These are phyloP conservation scores for Chaetomium cochliodes DNA, from an alignment of 495 filamentous ascomycete genomes.

Conservation along the genomic window DNA sequence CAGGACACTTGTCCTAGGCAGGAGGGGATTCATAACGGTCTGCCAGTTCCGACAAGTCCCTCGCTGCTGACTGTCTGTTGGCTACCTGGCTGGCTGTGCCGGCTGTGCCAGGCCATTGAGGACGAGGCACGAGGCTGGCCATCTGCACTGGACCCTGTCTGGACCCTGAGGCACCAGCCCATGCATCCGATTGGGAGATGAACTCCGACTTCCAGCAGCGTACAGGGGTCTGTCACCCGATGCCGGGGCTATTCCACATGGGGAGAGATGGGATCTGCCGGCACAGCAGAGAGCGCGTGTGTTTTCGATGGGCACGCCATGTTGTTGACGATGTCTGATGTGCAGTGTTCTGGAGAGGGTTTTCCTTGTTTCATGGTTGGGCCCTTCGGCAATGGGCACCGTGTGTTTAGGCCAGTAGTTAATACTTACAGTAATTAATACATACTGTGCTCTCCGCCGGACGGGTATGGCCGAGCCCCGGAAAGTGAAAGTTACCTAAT, in stretches of 20 bases:
- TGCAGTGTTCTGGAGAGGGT: background rate
- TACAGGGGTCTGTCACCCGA: background rate
- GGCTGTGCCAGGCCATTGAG: background rate
- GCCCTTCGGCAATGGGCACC: background rate
- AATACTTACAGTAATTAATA: too few species aligned
- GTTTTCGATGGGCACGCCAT: background rate
- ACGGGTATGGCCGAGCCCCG: slow-evolving; percentile 1
- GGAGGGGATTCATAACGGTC: background rate
- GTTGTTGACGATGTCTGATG: background rate
- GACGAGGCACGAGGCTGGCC: background rate
- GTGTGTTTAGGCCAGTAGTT: background rate
- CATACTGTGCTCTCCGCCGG: background rate
- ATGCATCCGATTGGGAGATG: slow-evolving; percentile 2
- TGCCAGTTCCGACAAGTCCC: background rate
- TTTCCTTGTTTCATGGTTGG: background rate
- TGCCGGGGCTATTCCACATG: background rate
- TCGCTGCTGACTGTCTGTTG: background rate
- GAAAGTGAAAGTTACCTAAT: too few species aligned
- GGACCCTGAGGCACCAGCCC: background rate
- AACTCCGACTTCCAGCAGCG: background rate
- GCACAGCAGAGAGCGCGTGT: background rate
- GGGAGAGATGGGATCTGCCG: background rate
- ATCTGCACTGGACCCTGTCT: background rate
- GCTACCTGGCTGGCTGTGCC: background rate
- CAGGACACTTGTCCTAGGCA: background rate